Percentiles rank a stretch among this genome's conserved stretches.
Evolutionary conservation across 2,329 filamentous ascomycete genomes (phyloP).

Genomic region (Gnomoniopsis sp.): DNA sequence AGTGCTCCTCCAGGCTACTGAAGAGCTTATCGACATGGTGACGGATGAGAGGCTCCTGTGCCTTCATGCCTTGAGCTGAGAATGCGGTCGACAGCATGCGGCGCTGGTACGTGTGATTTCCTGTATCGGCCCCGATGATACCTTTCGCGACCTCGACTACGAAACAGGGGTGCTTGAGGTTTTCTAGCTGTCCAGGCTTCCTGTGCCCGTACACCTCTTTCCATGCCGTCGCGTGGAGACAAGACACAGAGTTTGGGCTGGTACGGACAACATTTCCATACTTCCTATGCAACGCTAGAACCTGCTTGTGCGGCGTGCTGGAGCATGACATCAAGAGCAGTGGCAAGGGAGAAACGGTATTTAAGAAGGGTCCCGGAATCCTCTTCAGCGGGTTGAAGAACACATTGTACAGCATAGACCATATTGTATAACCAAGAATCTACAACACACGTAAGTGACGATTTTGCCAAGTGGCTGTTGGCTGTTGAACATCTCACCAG

Average conservation of each 20-base stretch:
- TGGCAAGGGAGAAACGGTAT: not conserved
- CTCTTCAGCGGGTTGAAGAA: not conserved
- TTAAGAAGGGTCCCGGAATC: not conserved
- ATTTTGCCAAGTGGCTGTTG: too few relatives aligned
- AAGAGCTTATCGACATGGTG: not conserved
- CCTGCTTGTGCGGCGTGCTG: not conserved
- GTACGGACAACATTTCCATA: not conserved
- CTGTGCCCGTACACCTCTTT: not conserved
- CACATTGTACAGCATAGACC: not conserved
- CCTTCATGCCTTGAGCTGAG: not conserved
- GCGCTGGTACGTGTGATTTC: not conserved
- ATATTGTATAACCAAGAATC: not conserved
- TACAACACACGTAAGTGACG: too few relatives aligned
- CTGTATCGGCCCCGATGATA: not conserved
- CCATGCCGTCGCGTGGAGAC: not conserved
- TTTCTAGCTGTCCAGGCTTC: not conserved
- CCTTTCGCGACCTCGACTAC: not conserved
- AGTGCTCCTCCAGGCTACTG: not conserved
- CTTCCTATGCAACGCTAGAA: not conserved
- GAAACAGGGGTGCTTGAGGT: not conserved
- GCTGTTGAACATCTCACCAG: too few relatives aligned
- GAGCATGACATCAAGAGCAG: not conserved
- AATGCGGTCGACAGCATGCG: not conserved
- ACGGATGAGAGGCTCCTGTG: not conserved
- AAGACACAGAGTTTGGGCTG: not conserved